Conservation (phyloP, 2,329 filamentous ascomycete genomes). For the Fusarium circinatum region DNA sequence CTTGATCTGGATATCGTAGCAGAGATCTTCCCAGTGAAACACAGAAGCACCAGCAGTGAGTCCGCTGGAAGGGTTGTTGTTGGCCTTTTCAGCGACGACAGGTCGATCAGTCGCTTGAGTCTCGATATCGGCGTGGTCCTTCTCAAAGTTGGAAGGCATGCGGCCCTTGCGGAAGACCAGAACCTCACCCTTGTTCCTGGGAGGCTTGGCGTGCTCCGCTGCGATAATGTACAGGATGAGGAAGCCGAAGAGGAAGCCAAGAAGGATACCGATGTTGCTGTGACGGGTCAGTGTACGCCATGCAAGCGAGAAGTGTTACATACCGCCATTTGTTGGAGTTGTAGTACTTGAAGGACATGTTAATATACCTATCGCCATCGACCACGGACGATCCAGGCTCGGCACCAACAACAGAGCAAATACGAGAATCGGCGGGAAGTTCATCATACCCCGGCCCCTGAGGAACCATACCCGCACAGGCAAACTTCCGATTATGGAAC, state of each 20-base stretch:
- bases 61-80: neutral
- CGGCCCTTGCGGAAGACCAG: slow-evolving; percentile 69
- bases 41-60: slow-evolving; percentile 50
- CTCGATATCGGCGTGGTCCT: slow-evolving; percentile 46
- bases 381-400: slow-evolving; percentile 63
- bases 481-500: slow-evolving; percentile 61
- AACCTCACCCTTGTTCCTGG: slow-evolving; percentile 72
- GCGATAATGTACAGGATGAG: slow-evolving; percentile 70
- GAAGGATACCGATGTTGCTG: slow-evolving; percentile 74
- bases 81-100: slow-evolving; percentile 36
- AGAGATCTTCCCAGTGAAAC: slow-evolving; percentile 77
- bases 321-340: slow-evolving; percentile 65
- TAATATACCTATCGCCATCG: slow-evolving; percentile 70
- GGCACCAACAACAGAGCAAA: slow-evolving; percentile 66
- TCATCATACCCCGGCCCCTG: slow-evolving; percentile 47
- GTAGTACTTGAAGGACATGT: slow-evolving; percentile 64
- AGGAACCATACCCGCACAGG: slow-evolving; percentile 64
- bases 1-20: slow-evolving; percentile 72
- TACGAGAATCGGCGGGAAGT: slow-evolving; percentile 56
- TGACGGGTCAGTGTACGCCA: fast-evolving
- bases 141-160: slow-evolving; percentile 69
- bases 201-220: slow-evolving; percentile 72
- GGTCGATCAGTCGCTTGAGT: slow-evolving; percentile 42
- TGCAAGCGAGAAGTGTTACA: fast-evolving
- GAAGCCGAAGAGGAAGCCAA: slow-evolving; percentile 72